Conservation (phyloP, 768 basidiomycete species). For the Termitomyces sp. region DNA sequence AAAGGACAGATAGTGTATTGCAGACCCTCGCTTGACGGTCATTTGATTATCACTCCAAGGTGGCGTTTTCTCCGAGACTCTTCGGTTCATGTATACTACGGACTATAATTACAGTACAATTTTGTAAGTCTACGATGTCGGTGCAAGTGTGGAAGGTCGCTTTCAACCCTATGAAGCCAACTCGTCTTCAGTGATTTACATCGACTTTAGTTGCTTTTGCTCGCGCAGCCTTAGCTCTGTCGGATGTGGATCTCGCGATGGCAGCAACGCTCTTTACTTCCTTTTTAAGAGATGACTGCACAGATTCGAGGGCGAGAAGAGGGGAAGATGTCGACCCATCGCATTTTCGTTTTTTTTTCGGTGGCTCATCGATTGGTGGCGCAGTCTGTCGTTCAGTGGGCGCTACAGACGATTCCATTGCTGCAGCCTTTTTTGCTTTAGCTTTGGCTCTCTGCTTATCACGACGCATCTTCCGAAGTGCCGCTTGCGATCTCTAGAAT, state of each 20-base stretch:
- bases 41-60: not conserved
- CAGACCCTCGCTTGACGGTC: slow-evolving; percentile 44
- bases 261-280: slow-evolving; percentile 16
- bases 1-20: slow-evolving; percentile 57
- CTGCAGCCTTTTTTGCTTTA: slow-evolving; percentile 19
- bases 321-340: slow-evolving; percentile 6
- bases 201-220: slow-evolving; percentile 16
- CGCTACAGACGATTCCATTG: not conserved
- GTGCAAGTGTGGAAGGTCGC: not conserved
- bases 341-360: slow-evolving; percentile 15
- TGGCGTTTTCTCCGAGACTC: not conserved
- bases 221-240: slow-evolving; percentile 32
- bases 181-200: slow-evolving; percentile 2
- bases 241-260: slow-evolving; percentile 31
- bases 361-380: not conserved
- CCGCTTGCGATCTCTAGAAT: slow-evolving; percentile 42
- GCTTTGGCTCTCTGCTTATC: slow-evolving; percentile 41
- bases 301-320: not conserved
- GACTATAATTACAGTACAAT: slow-evolving; percentile 1
- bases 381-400: not conserved
- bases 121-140: not conserved
- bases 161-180: not conserved
- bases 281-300: slow-evolving; percentile 6
- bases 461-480: slow-evolving; percentile 40
- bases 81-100: not conserved